Conservation (phyloP, 805 yeast species). For the Blastobotrys mokoenaii region DNA sequence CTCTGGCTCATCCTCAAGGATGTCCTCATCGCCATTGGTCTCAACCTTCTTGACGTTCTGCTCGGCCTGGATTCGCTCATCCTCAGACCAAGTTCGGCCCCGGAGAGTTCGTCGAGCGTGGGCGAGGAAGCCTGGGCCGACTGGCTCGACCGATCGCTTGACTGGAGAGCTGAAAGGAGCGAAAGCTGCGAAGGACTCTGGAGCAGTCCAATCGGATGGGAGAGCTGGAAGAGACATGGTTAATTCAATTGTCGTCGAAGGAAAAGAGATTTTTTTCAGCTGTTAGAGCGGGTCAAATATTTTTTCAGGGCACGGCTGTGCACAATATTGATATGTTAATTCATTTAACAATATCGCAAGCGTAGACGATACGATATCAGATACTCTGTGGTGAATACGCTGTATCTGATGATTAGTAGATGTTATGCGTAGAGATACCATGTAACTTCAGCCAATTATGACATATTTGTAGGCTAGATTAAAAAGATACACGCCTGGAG, state of each 20-base stretch:
- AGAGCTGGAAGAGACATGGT: conserved; percentile 18
- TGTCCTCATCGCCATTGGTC: conserved; percentile 41
- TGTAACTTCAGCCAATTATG: too few relatives aligned
- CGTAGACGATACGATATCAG: too few relatives aligned
- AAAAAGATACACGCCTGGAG: too few relatives aligned
- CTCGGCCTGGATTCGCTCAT: conserved; percentile 87
- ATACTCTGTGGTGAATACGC: too few relatives aligned
- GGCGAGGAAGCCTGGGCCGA: conserved; percentile 90
- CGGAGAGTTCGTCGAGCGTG: conserved; percentile 93
- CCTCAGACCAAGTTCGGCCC: conserved; percentile 98
- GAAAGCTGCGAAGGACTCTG: conserved; percentile 22
- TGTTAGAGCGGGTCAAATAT: background rate
- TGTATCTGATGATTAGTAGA: too few relatives aligned
- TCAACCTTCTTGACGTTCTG: conserved; percentile 69
- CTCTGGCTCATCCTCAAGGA: conserved; percentile 55
- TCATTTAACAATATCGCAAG: too few relatives aligned
- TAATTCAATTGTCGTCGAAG: background rate
- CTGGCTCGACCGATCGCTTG: conserved; percentile 80
- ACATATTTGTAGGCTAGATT: too few relatives aligned
- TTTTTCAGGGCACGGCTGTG: background rate
- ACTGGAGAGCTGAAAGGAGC: conserved; percentile 25
- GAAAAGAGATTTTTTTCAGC: background rate
- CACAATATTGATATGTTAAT: background rate
- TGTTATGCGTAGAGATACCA: too few relatives aligned
- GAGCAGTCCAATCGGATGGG: conserved; percentile 20